Percentiles rank a stretch among this genome's conserved stretches.
These are phyloP conservation scores for Alternaria ventricosa DNA, from an alignment of 2,329 filamentous ascomycete species.

Conservation along the genomic window DNA sequence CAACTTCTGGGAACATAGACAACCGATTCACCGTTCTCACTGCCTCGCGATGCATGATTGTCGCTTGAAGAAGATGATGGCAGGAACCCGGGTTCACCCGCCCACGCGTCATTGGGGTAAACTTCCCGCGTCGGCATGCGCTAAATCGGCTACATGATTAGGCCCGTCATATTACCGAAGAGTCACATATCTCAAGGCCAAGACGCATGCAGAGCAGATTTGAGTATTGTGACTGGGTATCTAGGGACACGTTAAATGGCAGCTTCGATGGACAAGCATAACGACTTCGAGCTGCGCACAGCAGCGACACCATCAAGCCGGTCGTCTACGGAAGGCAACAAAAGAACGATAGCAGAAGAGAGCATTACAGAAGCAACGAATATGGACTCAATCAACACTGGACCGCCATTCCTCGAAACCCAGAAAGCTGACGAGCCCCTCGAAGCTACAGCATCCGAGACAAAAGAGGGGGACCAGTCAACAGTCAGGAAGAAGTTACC, in stretches of 20 bases:
- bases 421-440: neutral
- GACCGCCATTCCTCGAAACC: neutral
- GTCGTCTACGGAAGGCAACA: neutral
- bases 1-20: no score
- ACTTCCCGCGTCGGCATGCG: slow-evolving; percentile 1
- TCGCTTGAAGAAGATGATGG: neutral
- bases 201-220: neutral
- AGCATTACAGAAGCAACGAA: neutral
- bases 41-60: neutral
- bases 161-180: slow-evolving; percentile 10
- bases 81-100: neutral
- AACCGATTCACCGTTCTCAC: neutral
- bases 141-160: slow-evolving; percentile 9
- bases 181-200: neutral
- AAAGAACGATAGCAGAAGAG: neutral
- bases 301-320: neutral
- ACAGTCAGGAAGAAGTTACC: neutral
- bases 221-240: neutral
- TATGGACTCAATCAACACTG: neutral
- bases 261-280: neutral
- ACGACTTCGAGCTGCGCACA: neutral
- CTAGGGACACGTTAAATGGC: neutral
- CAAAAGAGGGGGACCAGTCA: neutral
- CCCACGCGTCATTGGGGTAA: neutral
- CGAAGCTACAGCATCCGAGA: neutral